These are phyloP conservation scores for Apophysomyces elegans DNA, from an alignment of 371 early-diverging fungal species.

Conservation along the genomic window DNA sequence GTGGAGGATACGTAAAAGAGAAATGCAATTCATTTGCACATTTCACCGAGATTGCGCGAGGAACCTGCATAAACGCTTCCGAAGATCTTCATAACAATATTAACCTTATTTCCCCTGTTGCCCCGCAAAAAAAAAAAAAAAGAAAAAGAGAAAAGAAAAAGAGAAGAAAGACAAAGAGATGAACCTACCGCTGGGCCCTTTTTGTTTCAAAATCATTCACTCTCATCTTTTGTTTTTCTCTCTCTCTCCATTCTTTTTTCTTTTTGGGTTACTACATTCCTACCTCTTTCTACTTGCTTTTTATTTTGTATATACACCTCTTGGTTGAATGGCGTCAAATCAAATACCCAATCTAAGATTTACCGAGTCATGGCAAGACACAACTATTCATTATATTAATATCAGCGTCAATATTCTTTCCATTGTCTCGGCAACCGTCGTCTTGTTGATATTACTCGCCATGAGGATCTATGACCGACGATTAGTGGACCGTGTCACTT, in stretches of 20 bases:
- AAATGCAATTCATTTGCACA: slow-evolving; percentile 1
- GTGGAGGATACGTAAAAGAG: background rate
- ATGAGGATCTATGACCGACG: slow-evolving; percentile 27
- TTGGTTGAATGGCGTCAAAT: slow-evolving; percentile 4
- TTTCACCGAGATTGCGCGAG: background rate
- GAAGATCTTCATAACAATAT: background rate
- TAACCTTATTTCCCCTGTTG: background rate
- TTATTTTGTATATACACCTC: background rate
- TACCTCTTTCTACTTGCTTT: background rate
- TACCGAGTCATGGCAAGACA: slow-evolving; percentile 13
- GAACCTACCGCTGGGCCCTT: background rate
- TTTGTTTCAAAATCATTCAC: slow-evolving; percentile 4
- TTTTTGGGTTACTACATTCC: background rate
- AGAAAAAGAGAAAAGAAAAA: too few species aligned
- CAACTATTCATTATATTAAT: slow-evolving; percentile 17
- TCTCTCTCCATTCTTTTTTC: background rate
- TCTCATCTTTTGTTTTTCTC: background rate
- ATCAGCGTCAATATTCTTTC: slow-evolving; percentile 21
- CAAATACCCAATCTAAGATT: slow-evolving; percentile 20
- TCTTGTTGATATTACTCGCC: slow-evolving; percentile 21
- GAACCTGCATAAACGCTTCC: slow-evolving; percentile 8
- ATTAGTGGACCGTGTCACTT: slow-evolving; percentile 29
- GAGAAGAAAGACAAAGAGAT: too few species aligned
- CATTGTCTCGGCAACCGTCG: slow-evolving; percentile 20
- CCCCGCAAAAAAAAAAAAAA: too few species aligned